phyloP scores from a whole-genome alignment of 805 yeast genomes.

The Saccharomyces mikatae region DNA sequence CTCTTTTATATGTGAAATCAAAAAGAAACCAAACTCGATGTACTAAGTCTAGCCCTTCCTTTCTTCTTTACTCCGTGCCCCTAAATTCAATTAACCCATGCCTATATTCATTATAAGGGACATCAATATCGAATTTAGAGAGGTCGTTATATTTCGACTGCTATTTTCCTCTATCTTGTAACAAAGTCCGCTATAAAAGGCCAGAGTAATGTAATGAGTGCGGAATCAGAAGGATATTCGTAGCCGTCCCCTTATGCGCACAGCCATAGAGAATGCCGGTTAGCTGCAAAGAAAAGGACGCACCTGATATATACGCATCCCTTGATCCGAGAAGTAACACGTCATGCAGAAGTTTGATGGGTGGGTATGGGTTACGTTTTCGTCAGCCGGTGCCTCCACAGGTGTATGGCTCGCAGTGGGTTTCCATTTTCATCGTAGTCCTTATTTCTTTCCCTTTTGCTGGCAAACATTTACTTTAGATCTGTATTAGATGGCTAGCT shows the following conservation, averaged over 20 bases:
- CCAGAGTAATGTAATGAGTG: not conserved
- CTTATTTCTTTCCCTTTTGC: not conserved
- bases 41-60: not conserved
- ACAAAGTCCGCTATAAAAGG: not conserved
- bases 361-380: not conserved
- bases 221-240: not conserved
- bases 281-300: not conserved
- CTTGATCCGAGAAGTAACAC: not conserved
- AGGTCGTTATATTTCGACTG: not conserved
- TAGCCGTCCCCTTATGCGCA: not conserved
- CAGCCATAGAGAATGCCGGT: not conserved
- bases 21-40: not conserved
- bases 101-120: not conserved
- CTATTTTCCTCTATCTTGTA: not conserved
- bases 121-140: not conserved
- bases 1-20: not conserved
- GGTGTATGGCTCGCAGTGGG: not conserved
- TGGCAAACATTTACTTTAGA: not conserved
- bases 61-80: not conserved
- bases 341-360: not conserved
- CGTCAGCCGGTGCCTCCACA: not conserved
- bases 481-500: not conserved
- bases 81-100: not conserved
- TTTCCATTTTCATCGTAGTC: not conserved
- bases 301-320: not conserved